Evolutionary conservation across 1,139 yeast genomes (phyloP).

Genomic region (Blastobotrys proliferans): DNA sequence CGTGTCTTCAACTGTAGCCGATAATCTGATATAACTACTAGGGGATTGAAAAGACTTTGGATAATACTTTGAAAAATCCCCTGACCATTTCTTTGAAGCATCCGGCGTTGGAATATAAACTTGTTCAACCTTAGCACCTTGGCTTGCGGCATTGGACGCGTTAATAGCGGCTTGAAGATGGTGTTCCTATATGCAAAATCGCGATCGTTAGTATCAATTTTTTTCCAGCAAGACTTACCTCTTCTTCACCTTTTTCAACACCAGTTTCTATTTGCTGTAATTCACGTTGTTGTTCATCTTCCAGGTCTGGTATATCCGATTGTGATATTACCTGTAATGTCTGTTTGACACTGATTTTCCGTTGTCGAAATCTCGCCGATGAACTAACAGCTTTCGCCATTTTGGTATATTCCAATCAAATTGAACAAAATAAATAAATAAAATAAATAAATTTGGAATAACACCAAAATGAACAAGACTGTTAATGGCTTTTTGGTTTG

Average conservation of each 20-base stretch:
- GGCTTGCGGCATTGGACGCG: constrained; percentile 63
- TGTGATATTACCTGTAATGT: constrained; percentile 77
- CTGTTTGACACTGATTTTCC: constrained; percentile 88
- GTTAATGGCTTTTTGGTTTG: neutral
- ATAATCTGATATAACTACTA: constrained; percentile 74
- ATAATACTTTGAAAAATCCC: constrained; percentile 70
- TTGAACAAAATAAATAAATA: constrained; percentile 4
- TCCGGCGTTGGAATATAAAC: constrained; percentile 96
- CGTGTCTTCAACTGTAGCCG: constrained; percentile 94
- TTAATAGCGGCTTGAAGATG: constrained; percentile 88
- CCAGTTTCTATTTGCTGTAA: constrained; percentile 92
- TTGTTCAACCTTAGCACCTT: constrained; percentile 51
- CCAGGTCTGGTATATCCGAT: constrained; percentile 74
- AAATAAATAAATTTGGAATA: constrained; percentile 2
- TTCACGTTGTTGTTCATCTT: constrained; percentile 72
- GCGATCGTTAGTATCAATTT: neutral
- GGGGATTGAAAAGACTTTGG: constrained; percentile 67
- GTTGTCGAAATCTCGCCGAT: constrained; percentile 74
- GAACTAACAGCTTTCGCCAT: constrained; percentile 17
- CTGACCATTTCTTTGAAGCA: constrained; percentile 74
- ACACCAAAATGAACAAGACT: neutral
- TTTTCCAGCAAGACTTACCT: constrained; percentile 27
- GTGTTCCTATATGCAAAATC: constrained; percentile 48
- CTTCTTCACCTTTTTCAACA: constrained; percentile 96
- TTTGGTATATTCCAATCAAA: neutral